phyloP scores from a whole-genome alignment of 129 eudicot genomes.

The sunflower (Helianthus annuus) region DNA sequence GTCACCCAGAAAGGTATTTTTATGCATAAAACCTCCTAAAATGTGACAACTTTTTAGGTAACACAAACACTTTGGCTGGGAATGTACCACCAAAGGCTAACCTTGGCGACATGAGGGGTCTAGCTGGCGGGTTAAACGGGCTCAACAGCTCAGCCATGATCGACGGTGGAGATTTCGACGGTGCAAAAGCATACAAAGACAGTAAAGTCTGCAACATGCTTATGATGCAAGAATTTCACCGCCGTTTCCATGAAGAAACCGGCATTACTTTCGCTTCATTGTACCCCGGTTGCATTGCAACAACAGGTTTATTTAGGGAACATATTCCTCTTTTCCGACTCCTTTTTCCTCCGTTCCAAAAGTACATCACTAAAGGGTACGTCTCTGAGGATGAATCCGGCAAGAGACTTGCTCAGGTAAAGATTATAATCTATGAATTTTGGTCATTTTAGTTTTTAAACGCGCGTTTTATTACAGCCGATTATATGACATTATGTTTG shows the following conservation, averaged over 20 bases:
- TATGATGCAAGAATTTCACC: conserved; percentile 92
- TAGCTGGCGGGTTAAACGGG: conserved; percentile 71
- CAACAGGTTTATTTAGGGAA: conserved; percentile 86
- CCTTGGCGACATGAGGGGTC: conserved; percentile 80
- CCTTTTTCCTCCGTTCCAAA: conserved; percentile 92
- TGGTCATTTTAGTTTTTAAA: background rate
- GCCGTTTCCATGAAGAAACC: conserved; percentile 84
- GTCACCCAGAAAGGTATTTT: no score
- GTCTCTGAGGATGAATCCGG: conserved; percentile 91
- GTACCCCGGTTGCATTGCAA: conserved; percentile 96
- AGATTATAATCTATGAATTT: background rate
- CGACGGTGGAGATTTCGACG: conserved; percentile 79
- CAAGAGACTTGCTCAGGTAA: conserved; percentile 92
- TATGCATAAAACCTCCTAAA: no score
- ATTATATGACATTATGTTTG: background rate
- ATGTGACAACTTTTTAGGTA: conserved; percentile 37
- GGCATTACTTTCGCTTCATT: conserved; percentile 87
- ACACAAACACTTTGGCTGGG: conserved; percentile 88
- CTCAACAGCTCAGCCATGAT: conserved; percentile 88
- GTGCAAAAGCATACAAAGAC: conserved; percentile 93
- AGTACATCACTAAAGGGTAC: conserved; percentile 76
- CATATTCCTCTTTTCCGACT: conserved; percentile 85
- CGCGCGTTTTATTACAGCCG: background rate
- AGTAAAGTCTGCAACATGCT: conserved; percentile 96
- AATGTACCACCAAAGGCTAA: conserved; percentile 93